Conservation (phyloP, 768 basidiomycete genomes). For the Dentipellis sp. region DNA sequence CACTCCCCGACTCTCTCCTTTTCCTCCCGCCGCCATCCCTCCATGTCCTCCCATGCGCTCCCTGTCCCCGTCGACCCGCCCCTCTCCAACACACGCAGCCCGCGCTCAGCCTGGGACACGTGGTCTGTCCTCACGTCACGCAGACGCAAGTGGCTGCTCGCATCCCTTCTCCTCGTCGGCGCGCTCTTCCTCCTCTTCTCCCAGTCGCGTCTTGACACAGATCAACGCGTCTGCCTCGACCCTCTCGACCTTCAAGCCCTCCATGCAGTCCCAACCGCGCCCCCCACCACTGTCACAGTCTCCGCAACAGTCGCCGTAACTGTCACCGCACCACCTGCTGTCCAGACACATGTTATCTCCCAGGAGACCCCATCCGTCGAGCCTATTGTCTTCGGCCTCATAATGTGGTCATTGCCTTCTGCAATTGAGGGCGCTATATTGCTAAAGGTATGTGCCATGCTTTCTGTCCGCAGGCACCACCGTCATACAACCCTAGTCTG, state of each 20-base stretch:
- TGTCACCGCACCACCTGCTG: neutral
- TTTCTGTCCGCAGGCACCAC: no score
- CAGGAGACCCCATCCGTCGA: neutral
- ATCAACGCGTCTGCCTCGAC: neutral
- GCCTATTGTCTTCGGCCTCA: conserved; percentile 9
- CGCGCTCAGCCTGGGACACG: no score
- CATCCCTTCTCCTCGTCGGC: neutral
- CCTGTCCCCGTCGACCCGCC: no score
- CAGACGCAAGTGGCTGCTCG: no score
- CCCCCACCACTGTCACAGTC: neutral
- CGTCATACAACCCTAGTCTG: conserved; percentile 18
- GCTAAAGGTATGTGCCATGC: conserved; percentile 6
- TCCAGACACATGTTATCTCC: neutral
- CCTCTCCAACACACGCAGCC: no score
- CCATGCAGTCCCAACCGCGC: neutral
- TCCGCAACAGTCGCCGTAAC: neutral
- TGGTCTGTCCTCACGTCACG: no score
- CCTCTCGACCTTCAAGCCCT: neutral
- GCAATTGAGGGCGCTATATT: conserved; percentile 13
- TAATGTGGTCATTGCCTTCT: conserved; percentile 8
- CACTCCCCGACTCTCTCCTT: no score
- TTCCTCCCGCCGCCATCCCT: no score
- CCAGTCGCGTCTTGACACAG: neutral
- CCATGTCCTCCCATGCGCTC: no score
- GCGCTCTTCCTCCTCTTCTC: neutral